Evolutionary conservation across 108 stramenopile species (phyloP), one percentile per base, ranked within the genome.

Genomic region (Conticribra guillardii): DNA sequence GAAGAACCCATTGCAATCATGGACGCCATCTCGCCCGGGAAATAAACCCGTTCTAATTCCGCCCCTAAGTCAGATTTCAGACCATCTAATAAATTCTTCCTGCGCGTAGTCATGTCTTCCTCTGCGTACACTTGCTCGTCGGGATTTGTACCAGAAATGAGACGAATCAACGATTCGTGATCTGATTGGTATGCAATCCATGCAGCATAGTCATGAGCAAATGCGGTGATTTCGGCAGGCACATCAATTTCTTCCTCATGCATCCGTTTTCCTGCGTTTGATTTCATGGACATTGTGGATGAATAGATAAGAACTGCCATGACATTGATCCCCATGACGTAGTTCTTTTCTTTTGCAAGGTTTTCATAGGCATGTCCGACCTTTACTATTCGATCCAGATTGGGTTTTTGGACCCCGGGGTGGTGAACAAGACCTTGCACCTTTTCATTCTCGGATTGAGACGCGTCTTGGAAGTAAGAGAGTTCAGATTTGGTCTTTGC

Each of bases 141-240:
- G 17, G 73, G 82, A 62, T 74, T 72, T 56, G 64, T 59, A n/a
- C 77, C 77, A n/a, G 71, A 59, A 18, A 83, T 80, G 58, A 79
- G 59, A 21, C 74, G 74, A 23, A 62, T 63, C 48, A 83, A 52
- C 4, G 77, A 69, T 61, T 83, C 82, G 41, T 76, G 74, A 55
- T 80, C 79, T 26, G 74, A 74, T 56, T 80, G 56, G 32, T 60
- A 83, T 15, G 74, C 57, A 32, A 83, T 67, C 82, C 82, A 83
- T 4, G 45, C 34, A 4, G 79, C 79, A 64, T 74, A 80, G 60
- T 80, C 79, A 16, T 80, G 73, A 23, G 73, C 74, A 64, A 83
- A 83, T 7, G 74, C 64, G 14, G 79, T 64, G 27, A 83, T 83
- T 48, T 76, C 69, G 30, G 60, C 64, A 26, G 82, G 82, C 48